These are phyloP conservation scores for Epichloe hybrida DNA, from an alignment of 2,329 filamentous ascomycete genomes.

Conservation along the genomic window DNA sequence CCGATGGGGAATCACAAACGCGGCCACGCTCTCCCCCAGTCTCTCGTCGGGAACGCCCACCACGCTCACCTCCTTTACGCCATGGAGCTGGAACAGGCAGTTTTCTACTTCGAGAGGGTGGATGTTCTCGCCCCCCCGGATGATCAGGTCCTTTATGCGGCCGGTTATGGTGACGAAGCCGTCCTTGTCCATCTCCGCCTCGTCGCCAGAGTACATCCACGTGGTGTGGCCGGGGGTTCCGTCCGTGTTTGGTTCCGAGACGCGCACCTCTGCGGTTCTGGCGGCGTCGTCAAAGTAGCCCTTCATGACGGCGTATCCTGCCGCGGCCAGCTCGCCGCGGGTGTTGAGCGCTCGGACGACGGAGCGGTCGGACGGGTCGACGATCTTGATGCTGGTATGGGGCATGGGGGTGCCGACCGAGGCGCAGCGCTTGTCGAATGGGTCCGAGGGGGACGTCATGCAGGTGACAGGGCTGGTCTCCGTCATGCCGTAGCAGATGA, in stretches of 20 bases:
- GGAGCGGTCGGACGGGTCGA: slow-evolving; percentile 49
- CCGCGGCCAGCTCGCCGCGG: slow-evolving; percentile 68
- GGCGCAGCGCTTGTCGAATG: slow-evolving; percentile 56
- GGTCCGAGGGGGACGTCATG: slow-evolving; percentile 73
- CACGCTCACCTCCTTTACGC: slow-evolving; percentile 64
- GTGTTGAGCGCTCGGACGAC: slow-evolving; percentile 53
- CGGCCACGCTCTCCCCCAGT: slow-evolving; percentile 83
- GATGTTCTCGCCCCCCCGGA: slow-evolving; percentile 90
- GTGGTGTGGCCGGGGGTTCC: slow-evolving; percentile 25
- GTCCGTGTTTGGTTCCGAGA: slow-evolving; percentile 27
- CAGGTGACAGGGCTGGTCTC: slow-evolving; percentile 67
- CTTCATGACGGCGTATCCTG: slow-evolving; percentile 81
- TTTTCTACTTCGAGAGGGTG: slow-evolving; percentile 90
- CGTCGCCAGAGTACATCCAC: slow-evolving; percentile 92
- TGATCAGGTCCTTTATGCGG: slow-evolving; percentile 89
- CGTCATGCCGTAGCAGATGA: slow-evolving; percentile 95
- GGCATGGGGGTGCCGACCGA: slow-evolving; percentile 73
- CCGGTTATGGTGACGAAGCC: slow-evolving; percentile 85
- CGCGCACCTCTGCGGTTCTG: slow-evolving; percentile 53
- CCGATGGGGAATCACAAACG: slow-evolving; percentile 53
- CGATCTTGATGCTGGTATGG: slow-evolving; percentile 66
- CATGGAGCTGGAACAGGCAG: slow-evolving; percentile 59
- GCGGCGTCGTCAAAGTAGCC: slow-evolving; percentile 71
- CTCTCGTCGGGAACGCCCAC: slow-evolving; percentile 70
- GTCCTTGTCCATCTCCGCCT: slow-evolving; percentile 68